phyloP scores from a whole-genome alignment of 139 green algal genomes.

The Nannochloris sp. region DNA sequence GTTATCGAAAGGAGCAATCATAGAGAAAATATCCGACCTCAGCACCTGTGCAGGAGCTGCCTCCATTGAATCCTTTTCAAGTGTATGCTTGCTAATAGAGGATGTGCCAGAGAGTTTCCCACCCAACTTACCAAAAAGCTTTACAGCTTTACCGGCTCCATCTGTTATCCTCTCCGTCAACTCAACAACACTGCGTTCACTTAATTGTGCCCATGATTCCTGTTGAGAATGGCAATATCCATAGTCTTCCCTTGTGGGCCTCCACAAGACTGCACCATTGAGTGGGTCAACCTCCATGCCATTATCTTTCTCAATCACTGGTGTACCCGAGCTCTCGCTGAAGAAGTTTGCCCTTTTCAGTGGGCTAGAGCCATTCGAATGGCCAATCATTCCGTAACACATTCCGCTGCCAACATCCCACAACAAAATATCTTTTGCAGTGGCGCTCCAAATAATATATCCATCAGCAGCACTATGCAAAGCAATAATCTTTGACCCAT shows the following conservation, averaged over 20 bases:
- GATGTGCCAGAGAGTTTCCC: not conserved
- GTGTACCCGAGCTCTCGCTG: not conserved
- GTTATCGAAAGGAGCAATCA: constrained; percentile 5
- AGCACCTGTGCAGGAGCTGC: not conserved
- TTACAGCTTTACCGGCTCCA: constrained; percentile 32
- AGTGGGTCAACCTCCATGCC: constrained; percentile 31
- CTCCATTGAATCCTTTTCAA: not conserved
- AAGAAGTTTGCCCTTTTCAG: not conserved
- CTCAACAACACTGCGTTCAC: constrained; percentile 32
- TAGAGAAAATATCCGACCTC: not conserved
- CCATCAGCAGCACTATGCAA: constrained; percentile 23
- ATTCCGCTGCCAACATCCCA: constrained; percentile 46
- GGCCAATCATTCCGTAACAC: constrained; percentile 21
- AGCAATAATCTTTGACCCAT: constrained; percentile 16
- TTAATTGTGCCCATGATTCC: constrained; percentile 28
- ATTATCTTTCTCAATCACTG: not conserved
- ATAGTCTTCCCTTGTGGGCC: not conserved
- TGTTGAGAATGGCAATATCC: constrained; percentile 17
- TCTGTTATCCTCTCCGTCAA: constrained; percentile 30
- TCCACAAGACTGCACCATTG: constrained; percentile 5
- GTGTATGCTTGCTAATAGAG: not conserved
- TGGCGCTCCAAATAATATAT: constrained; percentile 50
- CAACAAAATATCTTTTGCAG: constrained; percentile 34
- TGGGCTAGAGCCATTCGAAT: not conserved
- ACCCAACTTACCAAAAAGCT: constrained; percentile 9